These are phyloP conservation scores for Fusarium floridanum DNA, from an alignment of 2,329 filamentous ascomycete genomes.

Conservation along the genomic window DNA sequence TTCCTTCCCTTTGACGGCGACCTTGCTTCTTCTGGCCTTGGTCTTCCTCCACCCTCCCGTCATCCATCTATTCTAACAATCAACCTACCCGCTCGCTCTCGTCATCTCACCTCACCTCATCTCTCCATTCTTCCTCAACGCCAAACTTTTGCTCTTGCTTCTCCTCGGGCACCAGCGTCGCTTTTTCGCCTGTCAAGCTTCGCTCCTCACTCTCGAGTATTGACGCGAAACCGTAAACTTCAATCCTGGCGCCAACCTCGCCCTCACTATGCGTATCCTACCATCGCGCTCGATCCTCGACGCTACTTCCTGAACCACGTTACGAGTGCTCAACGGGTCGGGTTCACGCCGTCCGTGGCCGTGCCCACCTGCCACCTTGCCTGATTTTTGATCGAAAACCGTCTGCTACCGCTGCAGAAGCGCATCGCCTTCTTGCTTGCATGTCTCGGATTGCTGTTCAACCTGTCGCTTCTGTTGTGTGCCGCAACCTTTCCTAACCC, in stretches of 20 bases:
- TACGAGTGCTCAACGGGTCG: conserved; percentile 33
- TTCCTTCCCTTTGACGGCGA: conserved; percentile 17
- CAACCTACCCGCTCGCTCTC: conserved; percentile 17
- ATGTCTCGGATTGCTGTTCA: conserved; percentile 40
- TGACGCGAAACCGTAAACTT: conserved; percentile 10
- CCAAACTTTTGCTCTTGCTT: conserved; percentile 14
- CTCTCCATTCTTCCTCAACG: conserved; percentile 19
- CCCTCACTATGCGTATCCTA: conserved; percentile 41
- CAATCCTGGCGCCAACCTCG: conserved; percentile 19
- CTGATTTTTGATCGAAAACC: conserved; percentile 26
- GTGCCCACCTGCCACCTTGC: conserved; percentile 18
- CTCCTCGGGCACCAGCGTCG: conserved; percentile 6
- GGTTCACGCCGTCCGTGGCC: conserved; percentile 31
- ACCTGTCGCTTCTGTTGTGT: conserved; percentile 37
- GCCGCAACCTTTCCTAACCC: conserved; percentile 33
- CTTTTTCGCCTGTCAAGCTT: not conserved
- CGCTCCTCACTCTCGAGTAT: not conserved
- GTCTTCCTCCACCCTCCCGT: conserved; percentile 41
- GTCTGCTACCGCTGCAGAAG: conserved; percentile 16
- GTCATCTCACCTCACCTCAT: conserved; percentile 33
- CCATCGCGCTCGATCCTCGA: conserved; percentile 33
- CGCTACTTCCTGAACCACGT: conserved; percentile 37
- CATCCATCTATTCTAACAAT: conserved; percentile 38
- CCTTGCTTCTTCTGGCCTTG: conserved; percentile 38
- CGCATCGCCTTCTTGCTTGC: conserved; percentile 37